Percentiles rank a stretch among this genome's conserved stretches.
Conservation (phyloP, 345 rosid genomes). For the Populus euphratica region DNA sequence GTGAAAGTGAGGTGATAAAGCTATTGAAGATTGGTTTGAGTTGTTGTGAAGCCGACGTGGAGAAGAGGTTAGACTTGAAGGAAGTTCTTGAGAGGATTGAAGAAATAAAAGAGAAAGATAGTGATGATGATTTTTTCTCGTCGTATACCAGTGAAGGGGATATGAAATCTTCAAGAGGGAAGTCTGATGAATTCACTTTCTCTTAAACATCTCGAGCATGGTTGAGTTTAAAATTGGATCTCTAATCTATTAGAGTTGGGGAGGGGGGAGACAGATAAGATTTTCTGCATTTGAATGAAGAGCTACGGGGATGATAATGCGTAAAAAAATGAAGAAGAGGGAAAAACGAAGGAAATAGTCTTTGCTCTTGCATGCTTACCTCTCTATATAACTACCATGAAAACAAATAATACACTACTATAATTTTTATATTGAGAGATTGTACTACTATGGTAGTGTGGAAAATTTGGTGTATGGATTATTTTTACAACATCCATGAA, state of each 20-base stretch:
- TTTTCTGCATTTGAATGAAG: neutral
- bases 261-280: neutral
- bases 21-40: conserved; percentile 61
- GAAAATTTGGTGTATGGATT: neutral
- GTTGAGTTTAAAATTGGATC: neutral
- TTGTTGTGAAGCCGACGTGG: conserved; percentile 65
- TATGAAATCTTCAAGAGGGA: conserved; percentile 29
- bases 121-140: conserved; percentile 57
- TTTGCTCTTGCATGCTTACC: neutral
- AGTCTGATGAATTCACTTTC: conserved; percentile 33
- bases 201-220: conserved; percentile 2
- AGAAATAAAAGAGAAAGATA: conserved; percentile 47
- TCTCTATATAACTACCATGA: neutral
- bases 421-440: too few relatives aligned
- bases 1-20: conserved; percentile 47
- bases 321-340: neutral
- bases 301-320: neutral
- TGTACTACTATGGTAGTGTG: neutral
- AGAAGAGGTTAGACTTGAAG: conserved; percentile 71
- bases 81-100: conserved; percentile 59
- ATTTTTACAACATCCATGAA: neutral
- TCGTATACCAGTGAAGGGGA: conserved; percentile 50
- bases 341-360: neutral
- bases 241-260: neutral
- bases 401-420: neutral